Evolutionary conservation across 352 stramenopile genomes (phyloP).

Genomic region (Pythium utonaiense): DNA sequence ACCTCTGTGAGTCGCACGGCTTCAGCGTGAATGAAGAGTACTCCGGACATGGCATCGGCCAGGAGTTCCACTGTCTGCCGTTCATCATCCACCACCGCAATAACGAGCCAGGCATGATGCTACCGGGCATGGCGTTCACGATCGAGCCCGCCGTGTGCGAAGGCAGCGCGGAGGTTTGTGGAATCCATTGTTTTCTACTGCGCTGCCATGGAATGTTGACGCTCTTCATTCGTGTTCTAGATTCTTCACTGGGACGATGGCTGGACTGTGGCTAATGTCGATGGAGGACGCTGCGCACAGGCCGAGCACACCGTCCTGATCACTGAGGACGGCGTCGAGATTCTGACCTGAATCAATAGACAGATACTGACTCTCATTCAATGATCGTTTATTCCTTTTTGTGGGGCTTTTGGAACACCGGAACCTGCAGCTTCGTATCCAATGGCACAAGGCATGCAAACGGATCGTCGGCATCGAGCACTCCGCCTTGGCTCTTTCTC

Average conservation of each 20-base stretch:
- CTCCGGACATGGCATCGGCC: conserved; percentile 95
- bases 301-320: conserved; percentile 98
- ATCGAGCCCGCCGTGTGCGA: conserved; percentile 98
- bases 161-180: conserved; percentile 69
- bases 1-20: conserved; percentile 71
- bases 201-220: not conserved
- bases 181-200: too few species aligned
- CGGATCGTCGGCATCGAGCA: conserved; percentile 4
- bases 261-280: conserved; percentile 95
- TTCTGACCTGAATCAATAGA: conserved; percentile 80
- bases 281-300: conserved; percentile 93
- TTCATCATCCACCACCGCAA: conserved; percentile 94
- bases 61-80: conserved; percentile 94
- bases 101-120: conserved; percentile 69
- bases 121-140: conserved; percentile 97
- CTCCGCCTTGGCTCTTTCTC: conserved; percentile 8
- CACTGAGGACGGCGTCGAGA: conserved; percentile 92
- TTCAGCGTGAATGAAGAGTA: conserved; percentile 91
- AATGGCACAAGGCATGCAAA: conserved; percentile 41
- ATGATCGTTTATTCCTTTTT: conserved; percentile 15
- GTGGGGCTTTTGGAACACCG: conserved; percentile 47
- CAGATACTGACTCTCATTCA: conserved; percentile 6
- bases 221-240: conserved; percentile 20
- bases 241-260: conserved; percentile 92
- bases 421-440: conserved; percentile 78